These are phyloP conservation scores for Arthrobotrys sinensis DNA, from an alignment of 2,329 filamentous ascomycete species.

Conservation along the genomic window DNA sequence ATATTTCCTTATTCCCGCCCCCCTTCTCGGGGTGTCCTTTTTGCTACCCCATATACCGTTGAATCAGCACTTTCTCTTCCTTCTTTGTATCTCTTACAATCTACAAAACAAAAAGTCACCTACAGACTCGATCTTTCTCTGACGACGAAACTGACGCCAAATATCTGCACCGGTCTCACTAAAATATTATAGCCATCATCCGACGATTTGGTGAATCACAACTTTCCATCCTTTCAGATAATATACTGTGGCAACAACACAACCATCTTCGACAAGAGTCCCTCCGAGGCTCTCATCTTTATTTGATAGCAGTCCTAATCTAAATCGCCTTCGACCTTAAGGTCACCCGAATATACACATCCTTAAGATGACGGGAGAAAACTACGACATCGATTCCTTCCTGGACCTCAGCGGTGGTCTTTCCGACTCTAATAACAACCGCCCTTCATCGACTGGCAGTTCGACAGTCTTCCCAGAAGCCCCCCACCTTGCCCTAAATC, in stretches of 20 bases:
- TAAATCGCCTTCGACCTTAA: conserved; percentile 23
- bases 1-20: conserved; percentile 60
- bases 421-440: conserved; percentile 59
- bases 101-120: conserved; percentile 54
- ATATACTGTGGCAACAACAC: conserved; percentile 56
- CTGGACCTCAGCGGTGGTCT: conserved; percentile 60
- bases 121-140: conserved; percentile 33
- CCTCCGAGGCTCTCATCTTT: conserved; percentile 32
- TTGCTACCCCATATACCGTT: conserved; percentile 59
- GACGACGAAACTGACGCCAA: conserved; percentile 42
- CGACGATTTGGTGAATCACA: conserved; percentile 47
- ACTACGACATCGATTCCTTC: conserved; percentile 62
- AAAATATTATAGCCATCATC: conserved; percentile 44
- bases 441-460: conserved; percentile 58
- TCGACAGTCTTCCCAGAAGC: conserved; percentile 62
- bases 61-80: conserved; percentile 48
- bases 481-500: conserved; percentile 62
- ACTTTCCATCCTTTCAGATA: conserved; percentile 15
- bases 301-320: conserved; percentile 42
- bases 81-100: conserved; percentile 44
- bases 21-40: conserved; percentile 46
- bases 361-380: conserved; percentile 57
- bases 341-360: conserved; percentile 23
- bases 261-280: conserved; percentile 40
- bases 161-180: conserved; percentile 34